Base-by-base conservation (phyloP, 306 rosid species). In the Herpetospermum pedunculosum region DNA sequence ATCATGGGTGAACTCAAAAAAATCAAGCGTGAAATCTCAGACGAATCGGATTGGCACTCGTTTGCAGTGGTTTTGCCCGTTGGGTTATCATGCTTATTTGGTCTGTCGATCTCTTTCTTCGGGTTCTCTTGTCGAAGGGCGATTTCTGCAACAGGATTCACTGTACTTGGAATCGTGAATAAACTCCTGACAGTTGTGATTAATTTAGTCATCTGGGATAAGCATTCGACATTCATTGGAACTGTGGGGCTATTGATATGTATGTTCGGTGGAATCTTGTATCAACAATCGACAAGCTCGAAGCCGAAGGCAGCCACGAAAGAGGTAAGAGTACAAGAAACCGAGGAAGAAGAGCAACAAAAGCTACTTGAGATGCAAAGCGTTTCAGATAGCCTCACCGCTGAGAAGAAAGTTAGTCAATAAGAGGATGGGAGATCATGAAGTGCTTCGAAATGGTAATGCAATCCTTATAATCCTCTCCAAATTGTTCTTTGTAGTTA, bases 151-250 rank as follows among this genome's bases (percentile, higher is more conserved):
- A 91, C 94, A 0, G 92, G 97, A 0, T 88, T 91, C 76, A 91
- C 97, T 21, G 97, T 91, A 72, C 97, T 91, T n/a, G 97, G 97
- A 11, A 88, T 91, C 76, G 95, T 91, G 70, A 91, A 91, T 82
- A 91, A 91, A 83, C 79, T 91, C 58, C 82, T 91, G 71, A 91
- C 97, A 0, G 92, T 91, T 37, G 92, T 87, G 78, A 91, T 91
- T 48, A 91, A 91, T 83, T 78, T 88, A 54, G 79, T 91, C 4
- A 52, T 91, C 58, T 91, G 95, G 97, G 97, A 91, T 72, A 91
- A 88, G 80, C 97, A 91, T 78, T 87, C 97, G 0, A 88, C 97
- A 1, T 78, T 87, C 83, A 84, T 91, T 54, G 97, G 97, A 38
- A 88, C 97, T 6, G 73, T 84, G 32, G 97, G 97, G 37, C 95